phyloP scores from a whole-genome alignment of 2,329 filamentous ascomycete species.

The Ilyonectria destructans region DNA sequence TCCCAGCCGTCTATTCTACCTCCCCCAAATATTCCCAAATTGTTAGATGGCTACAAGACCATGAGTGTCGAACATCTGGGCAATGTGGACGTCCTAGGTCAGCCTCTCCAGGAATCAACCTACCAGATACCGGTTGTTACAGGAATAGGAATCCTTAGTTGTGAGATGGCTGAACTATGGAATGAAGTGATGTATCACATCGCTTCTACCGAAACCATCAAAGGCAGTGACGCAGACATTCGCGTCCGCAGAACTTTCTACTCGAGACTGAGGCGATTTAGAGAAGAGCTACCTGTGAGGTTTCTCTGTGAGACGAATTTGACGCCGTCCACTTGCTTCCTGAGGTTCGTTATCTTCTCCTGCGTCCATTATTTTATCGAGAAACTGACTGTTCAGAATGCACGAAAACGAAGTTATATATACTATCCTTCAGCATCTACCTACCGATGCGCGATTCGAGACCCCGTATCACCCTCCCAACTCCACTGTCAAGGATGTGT shows the following conservation, averaged over 20 bases:
- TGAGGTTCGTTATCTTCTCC: not conserved
- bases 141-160: not conserved
- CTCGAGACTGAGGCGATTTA: not conserved
- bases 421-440: not conserved
- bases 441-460: not conserved
- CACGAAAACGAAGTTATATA: conserved; percentile 15
- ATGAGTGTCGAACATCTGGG: not conserved
- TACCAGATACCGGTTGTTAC: not conserved
- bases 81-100: not conserved
- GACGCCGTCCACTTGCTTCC: conserved; percentile 7
- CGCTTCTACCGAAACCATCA: not conserved
- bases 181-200: conserved; percentile 4
- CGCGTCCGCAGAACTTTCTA: conserved; percentile 1
- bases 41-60: not conserved
- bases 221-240: not conserved
- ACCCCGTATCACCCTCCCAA: not conserved
- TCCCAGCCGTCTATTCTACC: not conserved
- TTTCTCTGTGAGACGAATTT: not conserved
- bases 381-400: not conserved
- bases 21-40: not conserved
- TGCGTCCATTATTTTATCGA: not conserved
- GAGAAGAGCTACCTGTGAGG: not conserved
- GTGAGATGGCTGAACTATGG: not conserved
- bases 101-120: not conserved
- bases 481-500: not conserved